Base-by-base conservation (phyloP, 1,284 basidiomycete species). In the Sanghuangporus sanghuang region DNA sequence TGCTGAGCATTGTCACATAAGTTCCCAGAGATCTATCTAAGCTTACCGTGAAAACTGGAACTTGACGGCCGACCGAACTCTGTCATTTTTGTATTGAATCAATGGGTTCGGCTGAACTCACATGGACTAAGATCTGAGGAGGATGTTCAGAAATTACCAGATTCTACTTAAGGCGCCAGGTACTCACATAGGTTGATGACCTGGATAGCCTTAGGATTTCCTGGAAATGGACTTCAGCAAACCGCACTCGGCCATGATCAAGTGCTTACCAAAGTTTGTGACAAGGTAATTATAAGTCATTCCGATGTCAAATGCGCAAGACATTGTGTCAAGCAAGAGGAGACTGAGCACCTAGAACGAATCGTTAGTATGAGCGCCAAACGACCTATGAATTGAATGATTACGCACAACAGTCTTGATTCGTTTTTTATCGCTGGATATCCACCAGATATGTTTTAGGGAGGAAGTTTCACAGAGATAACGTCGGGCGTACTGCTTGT, bases 201-300 rank as follows among this genome's bases (percentile, higher is more conserved):
- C n/a, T 11, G n/a, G 11, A 42, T 42, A 11, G 12, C 40, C 40
- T 11, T 6, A n/a, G n/a, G n/a, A n/a, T 42, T 42, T 42, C 40
- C 40, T 42, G 11, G 12, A n/a, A 42, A n/a, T 42, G 11, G n/a
- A 42, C 12, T n/a, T 42, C 40, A n/a, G 40, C 16, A 12, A 14
- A 32, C 8, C 35, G 27, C 21, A 56, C n/a, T 38, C 6, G 3
- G 6, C 8, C 27, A 32, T 9, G 11, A 14, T 38, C 9, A 21
- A 16, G 39, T 8, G 68, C 71, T 6, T 12, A 78, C 78, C 74
- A 55, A 76, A 79, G 67, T 76, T 71, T n/a, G 67, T 66, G 50
- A 79, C 73, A 3, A 79, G 70, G 6, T 70, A 68, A 6, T 71
- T 64, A 61, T 78, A 80, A 21, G 78, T 68, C 61, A 76, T 79